Evolutionary conservation across 257 asterid genomes (phyloP).

Genomic region (Verbena officinalis): DNA sequence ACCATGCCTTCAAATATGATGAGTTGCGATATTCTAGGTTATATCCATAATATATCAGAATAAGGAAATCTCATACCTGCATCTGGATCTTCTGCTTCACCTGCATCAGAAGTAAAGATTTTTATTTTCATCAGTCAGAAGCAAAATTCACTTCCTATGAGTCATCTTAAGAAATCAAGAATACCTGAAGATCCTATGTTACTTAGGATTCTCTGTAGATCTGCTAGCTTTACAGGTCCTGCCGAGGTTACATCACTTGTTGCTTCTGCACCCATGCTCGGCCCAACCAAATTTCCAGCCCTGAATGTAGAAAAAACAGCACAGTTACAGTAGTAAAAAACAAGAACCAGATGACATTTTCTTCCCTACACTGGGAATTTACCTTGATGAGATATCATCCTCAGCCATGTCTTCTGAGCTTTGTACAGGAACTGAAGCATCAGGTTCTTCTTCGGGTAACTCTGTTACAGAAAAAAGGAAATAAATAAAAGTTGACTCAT

Average conservation of each 20-base stretch:
- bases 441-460: slow-evolving; percentile 68
- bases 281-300: slow-evolving; percentile 85
- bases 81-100: slow-evolving; percentile 74
- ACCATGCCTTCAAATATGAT: slow-evolving; percentile 7
- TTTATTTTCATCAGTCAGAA: slow-evolving; percentile 26
- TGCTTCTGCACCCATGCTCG: slow-evolving; percentile 78
- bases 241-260: slow-evolving; percentile 85
- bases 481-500: slow-evolving; percentile 20
- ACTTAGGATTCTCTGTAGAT: slow-evolving; percentile 91
- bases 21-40: slow-evolving; percentile 10
- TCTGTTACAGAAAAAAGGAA: slow-evolving; percentile 43
- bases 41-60: slow-evolving; percentile 8
- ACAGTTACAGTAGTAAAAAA: too few relatives aligned
- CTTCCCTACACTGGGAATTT: slow-evolving; percentile 18
- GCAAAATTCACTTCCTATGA: slow-evolving; percentile 21
- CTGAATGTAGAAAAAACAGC: slow-evolving; percentile 42
- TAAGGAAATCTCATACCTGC: slow-evolving; percentile 59
- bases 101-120: slow-evolving; percentile 42
- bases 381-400: slow-evolving; percentile 88
- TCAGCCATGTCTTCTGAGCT: slow-evolving; percentile 61
- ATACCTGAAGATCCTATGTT: slow-evolving; percentile 83
- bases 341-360: background rate
- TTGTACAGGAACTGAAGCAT: slow-evolving; percentile 62
- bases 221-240: slow-evolving; percentile 88
- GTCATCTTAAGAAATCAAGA: slow-evolving; percentile 1